phyloP scores from a whole-genome alignment of 2,329 filamentous ascomycete genomes.

The Xylaria digitata region DNA sequence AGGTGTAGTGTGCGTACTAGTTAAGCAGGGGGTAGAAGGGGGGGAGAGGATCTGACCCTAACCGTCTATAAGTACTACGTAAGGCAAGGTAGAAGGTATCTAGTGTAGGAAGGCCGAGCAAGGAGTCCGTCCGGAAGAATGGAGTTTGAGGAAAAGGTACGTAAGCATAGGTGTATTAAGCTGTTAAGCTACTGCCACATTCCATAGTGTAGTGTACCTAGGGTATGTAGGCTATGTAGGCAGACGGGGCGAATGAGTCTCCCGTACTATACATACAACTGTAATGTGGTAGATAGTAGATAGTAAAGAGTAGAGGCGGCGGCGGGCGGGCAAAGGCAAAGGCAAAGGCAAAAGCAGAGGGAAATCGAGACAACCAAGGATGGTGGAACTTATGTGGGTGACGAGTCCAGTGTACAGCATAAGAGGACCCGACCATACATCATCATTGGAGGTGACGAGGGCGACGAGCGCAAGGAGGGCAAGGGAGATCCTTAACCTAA shows the following conservation, averaged over 20 bases:
- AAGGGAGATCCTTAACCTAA: constrained; percentile 20
- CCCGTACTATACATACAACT: no score
- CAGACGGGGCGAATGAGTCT: no score
- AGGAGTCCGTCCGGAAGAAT: no score
- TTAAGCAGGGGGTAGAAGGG: constrained; percentile 2
- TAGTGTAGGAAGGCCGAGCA: background rate
- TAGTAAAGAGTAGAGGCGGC: no score
- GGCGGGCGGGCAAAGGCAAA: background rate
- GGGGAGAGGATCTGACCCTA: constrained; percentile 2
- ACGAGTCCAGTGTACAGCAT: constrained; percentile 8
- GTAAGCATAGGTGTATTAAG: no score
- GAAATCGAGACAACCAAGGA: constrained; percentile 1
- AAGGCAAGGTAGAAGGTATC: background rate
- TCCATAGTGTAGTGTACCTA: no score
- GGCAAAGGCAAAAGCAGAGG: no score
- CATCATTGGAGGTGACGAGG: background rate
- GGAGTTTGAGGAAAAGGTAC: no score
- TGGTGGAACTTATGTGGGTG: constrained; percentile 6
- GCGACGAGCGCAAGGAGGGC: background rate
- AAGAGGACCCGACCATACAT: background rate
- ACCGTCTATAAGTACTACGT: background rate
- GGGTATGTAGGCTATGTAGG: background rate
- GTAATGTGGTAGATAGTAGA: no score
- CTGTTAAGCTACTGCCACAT: no score
- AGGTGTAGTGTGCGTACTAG: background rate